Percentiles rank a stretch among this genome's conserved stretches.
phyloP scores from a whole-genome alignment of 345 rosid species.

The Boechera retrofracta region DNA sequence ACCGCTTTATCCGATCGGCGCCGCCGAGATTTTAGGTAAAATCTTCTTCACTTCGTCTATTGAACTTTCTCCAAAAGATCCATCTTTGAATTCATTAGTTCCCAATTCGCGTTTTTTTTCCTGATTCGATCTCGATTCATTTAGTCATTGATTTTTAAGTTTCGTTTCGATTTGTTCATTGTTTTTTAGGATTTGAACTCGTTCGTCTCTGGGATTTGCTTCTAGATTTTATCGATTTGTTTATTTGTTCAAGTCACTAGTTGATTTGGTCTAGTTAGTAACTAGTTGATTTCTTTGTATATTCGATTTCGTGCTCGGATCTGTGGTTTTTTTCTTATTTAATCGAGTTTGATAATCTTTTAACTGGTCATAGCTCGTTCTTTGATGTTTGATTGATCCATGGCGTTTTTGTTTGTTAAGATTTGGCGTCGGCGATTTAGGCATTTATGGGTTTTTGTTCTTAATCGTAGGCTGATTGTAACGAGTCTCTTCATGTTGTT shows the following conservation, averaged over 20 bases:
- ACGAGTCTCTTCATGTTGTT: neutral
- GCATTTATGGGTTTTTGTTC: neutral
- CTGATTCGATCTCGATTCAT: constrained; percentile 32
- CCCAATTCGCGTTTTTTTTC: neutral
- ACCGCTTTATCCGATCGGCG: constrained; percentile 40
- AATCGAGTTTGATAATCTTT: constrained; percentile 2
- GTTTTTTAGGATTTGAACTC: constrained; percentile 33
- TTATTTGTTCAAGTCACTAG: neutral
- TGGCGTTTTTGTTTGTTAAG: neutral
- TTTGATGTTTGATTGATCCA: neutral
- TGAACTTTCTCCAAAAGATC: neutral
- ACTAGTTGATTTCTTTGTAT: constrained; percentile 14
- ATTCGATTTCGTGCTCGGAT: constrained; percentile 31
- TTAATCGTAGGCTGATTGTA: neutral
- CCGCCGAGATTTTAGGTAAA: constrained; percentile 41
- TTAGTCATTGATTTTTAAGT: constrained; percentile 10
- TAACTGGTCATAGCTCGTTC: neutral
- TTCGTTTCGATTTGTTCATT: constrained; percentile 2
- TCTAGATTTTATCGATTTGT: neutral
- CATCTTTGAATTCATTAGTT: constrained; percentile 19
- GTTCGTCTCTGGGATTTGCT: neutral
- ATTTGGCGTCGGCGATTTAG: neutral
- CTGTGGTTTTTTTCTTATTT: constrained; percentile 14
- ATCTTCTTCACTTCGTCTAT: constrained; percentile 26
- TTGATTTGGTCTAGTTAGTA: constrained; percentile 17